phyloP scores from a whole-genome alignment of 2,329 filamentous ascomycete species.

The Fusarium tricinctum region DNA sequence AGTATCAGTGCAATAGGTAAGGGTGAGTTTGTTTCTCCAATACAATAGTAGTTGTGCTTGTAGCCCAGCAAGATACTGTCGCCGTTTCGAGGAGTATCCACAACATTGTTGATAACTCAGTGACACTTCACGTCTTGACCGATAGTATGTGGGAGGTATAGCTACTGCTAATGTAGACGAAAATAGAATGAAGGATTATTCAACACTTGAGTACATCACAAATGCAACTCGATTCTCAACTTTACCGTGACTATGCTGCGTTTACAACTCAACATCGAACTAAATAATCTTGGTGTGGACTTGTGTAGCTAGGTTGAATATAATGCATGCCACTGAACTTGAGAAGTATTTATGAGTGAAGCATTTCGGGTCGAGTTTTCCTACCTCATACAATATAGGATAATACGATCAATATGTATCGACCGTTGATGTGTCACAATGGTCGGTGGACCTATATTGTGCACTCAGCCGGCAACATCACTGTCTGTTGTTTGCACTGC shows the following conservation, averaged over 20 bases:
- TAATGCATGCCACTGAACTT: not conserved
- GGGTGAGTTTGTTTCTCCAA: not conserved
- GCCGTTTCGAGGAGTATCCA: no score
- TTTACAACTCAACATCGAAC: no score
- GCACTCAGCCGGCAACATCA: conserved; percentile 7
- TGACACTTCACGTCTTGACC: no score
- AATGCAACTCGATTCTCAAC: no score
- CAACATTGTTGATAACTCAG: not conserved
- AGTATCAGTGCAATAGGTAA: not conserved
- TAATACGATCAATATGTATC: not conserved
- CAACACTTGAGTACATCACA: no score
- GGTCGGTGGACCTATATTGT: not conserved
- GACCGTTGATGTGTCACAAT: not conserved
- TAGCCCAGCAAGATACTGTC: not conserved
- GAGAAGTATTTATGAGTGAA: not conserved
- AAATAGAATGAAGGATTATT: no score
- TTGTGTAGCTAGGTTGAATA: not conserved
- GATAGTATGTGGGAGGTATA: no score
- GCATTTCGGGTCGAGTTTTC: not conserved
- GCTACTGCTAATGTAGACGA: no score
- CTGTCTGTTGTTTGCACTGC: conserved; percentile 26
- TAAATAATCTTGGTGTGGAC: no score
- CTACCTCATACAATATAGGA: not conserved
- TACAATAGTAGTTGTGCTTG: not conserved
- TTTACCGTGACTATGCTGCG: no score